Conservation (phyloP, 257 asterid species). For the Anisodus tanguticus region DNA sequence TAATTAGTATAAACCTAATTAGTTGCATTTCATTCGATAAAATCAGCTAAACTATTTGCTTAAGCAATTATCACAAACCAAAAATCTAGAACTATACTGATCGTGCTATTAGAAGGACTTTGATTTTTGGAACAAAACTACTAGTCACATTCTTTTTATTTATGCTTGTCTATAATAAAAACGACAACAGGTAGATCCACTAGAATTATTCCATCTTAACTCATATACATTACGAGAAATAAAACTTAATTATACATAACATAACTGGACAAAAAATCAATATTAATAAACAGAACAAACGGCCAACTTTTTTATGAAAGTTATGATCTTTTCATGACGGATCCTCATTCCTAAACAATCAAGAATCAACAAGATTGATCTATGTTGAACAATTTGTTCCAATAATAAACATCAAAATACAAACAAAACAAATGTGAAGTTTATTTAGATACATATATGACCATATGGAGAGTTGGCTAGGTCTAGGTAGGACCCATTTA, state of each 20-base stretch:
- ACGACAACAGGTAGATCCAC: background rate
- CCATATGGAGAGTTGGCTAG: conserved; percentile 2
- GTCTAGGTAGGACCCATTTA: background rate
- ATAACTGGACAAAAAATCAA: background rate
- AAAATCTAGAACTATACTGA: background rate
- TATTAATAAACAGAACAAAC: background rate
- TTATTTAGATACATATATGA: background rate
- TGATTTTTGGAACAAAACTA: background rate
- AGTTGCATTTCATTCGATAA: background rate
- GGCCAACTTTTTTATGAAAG: background rate
- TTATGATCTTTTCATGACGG: background rate
- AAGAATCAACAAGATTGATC: conserved; percentile 20
- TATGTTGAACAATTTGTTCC: conserved; percentile 3
- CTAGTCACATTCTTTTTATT: background rate
- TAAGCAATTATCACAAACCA: conserved; percentile 4
- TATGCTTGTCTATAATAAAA: background rate
- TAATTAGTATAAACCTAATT: background rate
- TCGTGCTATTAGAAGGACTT: background rate
- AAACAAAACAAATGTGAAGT: background rate
- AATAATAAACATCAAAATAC: conserved; percentile 23
- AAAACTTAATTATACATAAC: background rate
- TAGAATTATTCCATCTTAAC: background rate
- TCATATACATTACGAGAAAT: background rate
- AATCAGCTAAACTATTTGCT: background rate
- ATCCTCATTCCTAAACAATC: background rate